These are phyloP conservation scores for Casuarina cunninghamiana DNA, from an alignment of 306 rosid species.

Conservation along the genomic window DNA sequence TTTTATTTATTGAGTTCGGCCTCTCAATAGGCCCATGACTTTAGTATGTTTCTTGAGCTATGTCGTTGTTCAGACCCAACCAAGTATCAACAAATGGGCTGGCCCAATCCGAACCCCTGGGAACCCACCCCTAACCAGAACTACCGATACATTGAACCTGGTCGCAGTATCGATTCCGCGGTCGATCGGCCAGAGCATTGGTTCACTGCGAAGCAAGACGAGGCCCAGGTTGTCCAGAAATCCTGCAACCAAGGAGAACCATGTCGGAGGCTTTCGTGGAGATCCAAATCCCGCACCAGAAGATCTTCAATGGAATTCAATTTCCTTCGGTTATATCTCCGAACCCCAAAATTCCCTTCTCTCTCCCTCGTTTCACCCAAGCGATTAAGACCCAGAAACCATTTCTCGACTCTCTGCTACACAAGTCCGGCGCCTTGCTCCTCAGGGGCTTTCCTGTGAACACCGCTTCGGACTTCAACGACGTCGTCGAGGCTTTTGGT, in stretches of 20 bases:
- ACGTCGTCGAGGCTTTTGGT: constrained; percentile 69
- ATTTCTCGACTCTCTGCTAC: constrained; percentile 49
- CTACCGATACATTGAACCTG: background rate
- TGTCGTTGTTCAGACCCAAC: too few relatives aligned
- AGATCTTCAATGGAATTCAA: constrained; percentile 44
- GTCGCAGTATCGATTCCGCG: background rate
- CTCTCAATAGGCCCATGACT: too few relatives aligned
- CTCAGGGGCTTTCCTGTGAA: constrained; percentile 54
- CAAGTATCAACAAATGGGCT: too few relatives aligned
- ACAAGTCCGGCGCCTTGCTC: constrained; percentile 66
- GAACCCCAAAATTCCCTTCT: constrained; percentile 9
- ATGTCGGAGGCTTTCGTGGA: constrained; percentile 36
- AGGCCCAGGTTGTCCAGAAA: background rate
- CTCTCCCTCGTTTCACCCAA: constrained; percentile 31
- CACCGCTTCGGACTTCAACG: constrained; percentile 73
- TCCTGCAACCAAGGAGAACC: background rate
- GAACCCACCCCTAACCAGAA: background rate
- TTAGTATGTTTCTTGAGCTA: too few relatives aligned
- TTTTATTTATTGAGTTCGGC: too few relatives aligned
- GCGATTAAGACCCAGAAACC: constrained; percentile 49
- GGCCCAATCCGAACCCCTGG: too few relatives aligned
- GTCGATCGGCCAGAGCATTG: background rate
- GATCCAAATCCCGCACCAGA: constrained; percentile 58
- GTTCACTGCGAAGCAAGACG: background rate
- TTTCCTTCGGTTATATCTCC: constrained; percentile 55